phyloP scores from a whole-genome alignment of 257 asterid species.

The Fraxinus americana region DNA sequence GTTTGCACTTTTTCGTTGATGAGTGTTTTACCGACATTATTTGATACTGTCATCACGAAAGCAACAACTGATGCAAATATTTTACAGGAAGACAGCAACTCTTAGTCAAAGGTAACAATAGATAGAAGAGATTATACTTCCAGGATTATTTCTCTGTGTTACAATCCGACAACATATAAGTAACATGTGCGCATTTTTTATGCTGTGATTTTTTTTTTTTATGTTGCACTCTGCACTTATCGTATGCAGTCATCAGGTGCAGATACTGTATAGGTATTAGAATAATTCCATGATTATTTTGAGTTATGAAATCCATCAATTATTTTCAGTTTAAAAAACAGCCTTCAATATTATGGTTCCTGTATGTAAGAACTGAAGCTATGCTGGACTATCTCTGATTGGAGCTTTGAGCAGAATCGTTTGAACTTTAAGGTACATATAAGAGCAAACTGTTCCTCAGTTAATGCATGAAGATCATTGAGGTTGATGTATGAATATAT shows the following conservation, averaged over 20 bases:
- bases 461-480: not conserved
- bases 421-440: not conserved
- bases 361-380: not conserved
- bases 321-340: not conserved
- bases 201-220: not conserved
- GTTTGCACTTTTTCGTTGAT: slow-evolving; percentile 29
- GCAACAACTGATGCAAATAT: slow-evolving; percentile 27
- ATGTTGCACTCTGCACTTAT: slow-evolving; percentile 5
- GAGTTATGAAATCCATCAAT: not conserved
- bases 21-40: slow-evolving; percentile 34
- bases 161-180: slow-evolving; percentile 1
- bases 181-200: not conserved
- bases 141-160: not conserved
- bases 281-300: not conserved
- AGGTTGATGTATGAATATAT: not conserved
- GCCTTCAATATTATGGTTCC: not conserved
- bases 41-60: slow-evolving; percentile 36
- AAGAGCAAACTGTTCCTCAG: not conserved
- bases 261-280: slow-evolving; percentile 7
- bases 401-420: not conserved
- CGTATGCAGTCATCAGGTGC: not conserved
- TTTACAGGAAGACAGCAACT: slow-evolving; percentile 16
- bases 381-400: not conserved
- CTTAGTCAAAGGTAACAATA: slow-evolving; percentile 16
- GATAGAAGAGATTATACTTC: slow-evolving; percentile 5